A percentile compares a stretch with the other conserved stretches of the same genome.
Conservation (phyloP, 2,329 filamentous ascomycete genomes). For the Penicillium sp. region DNA sequence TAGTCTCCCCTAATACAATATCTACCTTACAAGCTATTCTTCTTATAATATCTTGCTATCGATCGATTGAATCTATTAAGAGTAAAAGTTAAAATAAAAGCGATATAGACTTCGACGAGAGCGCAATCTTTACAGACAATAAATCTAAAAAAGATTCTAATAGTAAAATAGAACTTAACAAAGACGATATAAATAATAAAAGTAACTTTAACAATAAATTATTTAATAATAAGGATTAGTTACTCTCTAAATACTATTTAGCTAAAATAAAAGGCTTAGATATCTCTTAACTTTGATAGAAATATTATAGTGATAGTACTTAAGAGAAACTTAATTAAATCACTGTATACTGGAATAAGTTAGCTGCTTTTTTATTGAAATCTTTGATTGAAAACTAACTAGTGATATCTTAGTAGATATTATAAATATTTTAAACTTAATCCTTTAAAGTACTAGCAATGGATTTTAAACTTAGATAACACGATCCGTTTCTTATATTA, state of each 20-base stretch:
- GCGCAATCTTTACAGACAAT: slow-evolving; percentile 5
- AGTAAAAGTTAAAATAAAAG: slow-evolving; percentile 12
- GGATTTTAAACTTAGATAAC: slow-evolving; percentile 29
- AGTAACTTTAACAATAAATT: no score
- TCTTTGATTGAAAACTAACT: neutral
- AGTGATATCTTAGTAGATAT: slow-evolving; percentile 19
- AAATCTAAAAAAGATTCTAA: neutral
- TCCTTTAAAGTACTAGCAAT: slow-evolving; percentile 17
- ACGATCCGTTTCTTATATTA: slow-evolving; percentile 29
- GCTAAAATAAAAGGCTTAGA: slow-evolving; percentile 25
- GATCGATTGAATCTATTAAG: slow-evolving; percentile 3
- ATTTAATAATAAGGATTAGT: slow-evolving; percentile 11
- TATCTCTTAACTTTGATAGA: slow-evolving; percentile 28
- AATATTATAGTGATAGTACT: slow-evolving; percentile 28
- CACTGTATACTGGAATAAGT: slow-evolving; percentile 26
- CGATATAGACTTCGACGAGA: slow-evolving; percentile 15
- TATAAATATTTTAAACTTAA: slow-evolving; percentile 20
- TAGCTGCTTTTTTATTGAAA: neutral
- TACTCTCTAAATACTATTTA: slow-evolving; percentile 24
- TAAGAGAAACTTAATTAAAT: slow-evolving; percentile 28
- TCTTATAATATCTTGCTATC: slow-evolving; percentile 2
- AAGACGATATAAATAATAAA: neutral
- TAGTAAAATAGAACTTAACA: neutral
- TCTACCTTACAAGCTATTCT: neutral
- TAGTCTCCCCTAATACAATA: slow-evolving; percentile 1